These are phyloP conservation scores for Jamesozyma gamospora DNA, from an alignment of 805 yeast species.

Conservation along the genomic window DNA sequence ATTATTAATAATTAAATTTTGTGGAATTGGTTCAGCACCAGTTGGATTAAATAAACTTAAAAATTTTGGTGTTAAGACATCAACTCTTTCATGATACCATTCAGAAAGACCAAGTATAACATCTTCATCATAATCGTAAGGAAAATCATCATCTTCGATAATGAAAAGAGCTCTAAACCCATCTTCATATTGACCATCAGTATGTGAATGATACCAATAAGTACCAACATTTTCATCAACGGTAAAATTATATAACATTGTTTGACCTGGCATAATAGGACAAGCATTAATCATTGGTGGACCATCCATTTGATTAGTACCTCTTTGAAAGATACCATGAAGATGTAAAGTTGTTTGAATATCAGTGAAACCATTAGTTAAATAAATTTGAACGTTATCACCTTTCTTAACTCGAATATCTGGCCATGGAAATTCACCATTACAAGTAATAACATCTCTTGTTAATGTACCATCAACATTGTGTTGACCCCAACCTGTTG, in stretches of 20 bases:
- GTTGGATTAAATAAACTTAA: conserved; percentile 77
- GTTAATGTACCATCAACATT: conserved; percentile 33
- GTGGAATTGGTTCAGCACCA: conserved; percentile 97
- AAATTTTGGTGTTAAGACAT: conserved; percentile 44
- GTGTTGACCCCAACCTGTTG: conserved; percentile 47
- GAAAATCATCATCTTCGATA: conserved; percentile 58
- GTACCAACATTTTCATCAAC: conserved; percentile 76
- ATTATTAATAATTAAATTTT: conserved; percentile 67
- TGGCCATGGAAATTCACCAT: conserved; percentile 76
- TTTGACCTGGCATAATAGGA: conserved; percentile 74
- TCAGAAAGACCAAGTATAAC: conserved; percentile 59
- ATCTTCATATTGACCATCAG: conserved; percentile 83
- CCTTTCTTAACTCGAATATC: conserved; percentile 63
- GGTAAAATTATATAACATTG: conserved; percentile 78
- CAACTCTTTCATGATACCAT: conserved; percentile 68
- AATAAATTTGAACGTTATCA: conserved; percentile 62
- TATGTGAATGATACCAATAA: conserved; percentile 96
- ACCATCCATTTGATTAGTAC: conserved; percentile 78
- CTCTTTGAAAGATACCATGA: conserved; percentile 81
- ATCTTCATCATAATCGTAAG: conserved; percentile 77
- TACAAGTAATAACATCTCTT: conserved; percentile 37
- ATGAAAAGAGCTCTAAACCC: conserved; percentile 79
- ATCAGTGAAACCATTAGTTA: conserved; percentile 63
- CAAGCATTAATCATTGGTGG: conserved; percentile 84
- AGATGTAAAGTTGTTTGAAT: conserved; percentile 75